A percentile compares a stretch with the other conserved stretches of the same genome.
These are phyloP conservation scores for Calonectria hawksworthii DNA, from an alignment of 2,329 filamentous ascomycete species.

Conservation along the genomic window DNA sequence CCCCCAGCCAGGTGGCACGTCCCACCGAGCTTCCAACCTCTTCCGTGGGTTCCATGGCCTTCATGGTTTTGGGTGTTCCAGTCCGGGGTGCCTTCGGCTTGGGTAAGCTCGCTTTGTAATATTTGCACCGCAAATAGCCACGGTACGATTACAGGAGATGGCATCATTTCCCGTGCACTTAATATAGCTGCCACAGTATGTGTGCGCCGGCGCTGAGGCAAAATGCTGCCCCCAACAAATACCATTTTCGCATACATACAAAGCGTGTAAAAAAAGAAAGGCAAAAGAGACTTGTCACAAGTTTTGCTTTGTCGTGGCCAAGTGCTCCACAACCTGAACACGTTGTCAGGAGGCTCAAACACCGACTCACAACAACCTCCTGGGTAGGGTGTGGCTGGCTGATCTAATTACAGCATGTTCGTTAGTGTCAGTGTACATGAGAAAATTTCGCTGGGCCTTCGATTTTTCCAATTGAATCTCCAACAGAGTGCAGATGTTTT, in stretches of 20 bases:
- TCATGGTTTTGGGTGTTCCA: background rate
- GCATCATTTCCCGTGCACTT: no score
- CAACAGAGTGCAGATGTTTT: background rate
- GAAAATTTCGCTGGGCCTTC: background rate
- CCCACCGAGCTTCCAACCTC: background rate
- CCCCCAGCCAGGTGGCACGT: background rate
- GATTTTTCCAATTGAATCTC: background rate
- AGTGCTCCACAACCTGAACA: conserved; percentile 4
- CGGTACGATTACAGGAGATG: background rate
- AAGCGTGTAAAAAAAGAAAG: background rate
- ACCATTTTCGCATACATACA: background rate
- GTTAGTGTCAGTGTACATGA: no score
- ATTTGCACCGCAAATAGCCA: background rate
- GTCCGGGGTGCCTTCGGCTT: background rate
- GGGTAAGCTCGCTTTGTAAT: background rate
- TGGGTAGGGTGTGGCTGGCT: background rate
- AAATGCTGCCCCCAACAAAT: background rate
- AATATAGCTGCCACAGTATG: background rate
- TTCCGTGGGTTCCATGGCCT: background rate
- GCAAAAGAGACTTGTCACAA: background rate
- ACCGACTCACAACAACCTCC: background rate
- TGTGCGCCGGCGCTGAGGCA: background rate
- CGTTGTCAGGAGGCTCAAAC: conserved; percentile 8
- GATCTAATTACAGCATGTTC: background rate
- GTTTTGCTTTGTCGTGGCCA: conserved; percentile 18